A percentile compares a stretch with the other conserved stretches of the same genome.
phyloP scores from a whole-genome alignment of 495 filamentous ascomycete genomes.

The Trichocladium antarcticum region DNA sequence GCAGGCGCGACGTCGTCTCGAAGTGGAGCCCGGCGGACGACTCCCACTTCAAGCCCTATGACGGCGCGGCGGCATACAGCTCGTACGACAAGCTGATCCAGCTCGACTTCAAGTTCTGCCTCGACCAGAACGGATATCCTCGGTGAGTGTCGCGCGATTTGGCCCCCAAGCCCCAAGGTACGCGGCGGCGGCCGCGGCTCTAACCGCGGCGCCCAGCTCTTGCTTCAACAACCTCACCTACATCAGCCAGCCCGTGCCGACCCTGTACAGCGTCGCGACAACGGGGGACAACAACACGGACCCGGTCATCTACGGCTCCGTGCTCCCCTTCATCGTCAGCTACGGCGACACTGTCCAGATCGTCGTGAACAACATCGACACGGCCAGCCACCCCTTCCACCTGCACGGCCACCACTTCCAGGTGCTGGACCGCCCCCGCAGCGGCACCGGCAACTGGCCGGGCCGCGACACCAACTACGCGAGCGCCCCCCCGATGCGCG shows the following conservation, averaged over 20 bases:
- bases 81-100: slow-evolving; percentile 44
- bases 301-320: slow-evolving; percentile 60
- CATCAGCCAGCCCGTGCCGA: slow-evolving; percentile 61
- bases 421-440: slow-evolving; percentile 43
- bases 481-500: slow-evolving; percentile 40
- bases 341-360: slow-evolving; percentile 63
- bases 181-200: no score
- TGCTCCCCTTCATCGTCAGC: slow-evolving; percentile 53
- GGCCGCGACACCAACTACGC: slow-evolving; percentile 30
- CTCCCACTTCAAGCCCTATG: slow-evolving; percentile 46
- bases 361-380: slow-evolving; percentile 67
- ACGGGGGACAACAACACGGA: slow-evolving; percentile 51
- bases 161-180: background rate
- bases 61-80: slow-evolving; percentile 37
- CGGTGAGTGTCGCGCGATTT: slow-evolving; percentile 25
- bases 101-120: slow-evolving; percentile 50
- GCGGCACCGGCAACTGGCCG: slow-evolving; percentile 32
- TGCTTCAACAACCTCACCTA: slow-evolving; percentile 73
- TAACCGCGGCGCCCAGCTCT: no score
- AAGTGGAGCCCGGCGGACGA: slow-evolving; percentile 55
- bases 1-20: slow-evolving; percentile 37
- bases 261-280: slow-evolving; percentile 62
- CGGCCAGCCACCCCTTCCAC: slow-evolving; percentile 46
- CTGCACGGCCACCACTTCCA: slow-evolving; percentile 74
- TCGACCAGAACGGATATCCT: slow-evolving; percentile 52